Percentiles rank a stretch among this genome's conserved stretches.
These are phyloP conservation scores for Vararia minispora DNA, from an alignment of 768 basidiomycete species.

Conservation along the genomic window DNA sequence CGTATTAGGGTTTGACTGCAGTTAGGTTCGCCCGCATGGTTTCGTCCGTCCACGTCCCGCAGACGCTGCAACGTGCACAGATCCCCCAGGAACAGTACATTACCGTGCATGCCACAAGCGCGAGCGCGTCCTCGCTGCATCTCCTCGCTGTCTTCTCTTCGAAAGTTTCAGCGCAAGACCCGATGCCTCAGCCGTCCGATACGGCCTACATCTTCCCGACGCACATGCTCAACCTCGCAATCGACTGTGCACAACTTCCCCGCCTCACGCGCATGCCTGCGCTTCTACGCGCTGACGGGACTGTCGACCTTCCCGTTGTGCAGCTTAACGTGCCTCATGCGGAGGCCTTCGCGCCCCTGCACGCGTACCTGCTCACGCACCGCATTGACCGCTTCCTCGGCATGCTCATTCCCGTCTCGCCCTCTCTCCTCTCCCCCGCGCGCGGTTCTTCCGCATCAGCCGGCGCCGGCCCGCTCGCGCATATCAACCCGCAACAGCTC, in stretches of 20 bases:
- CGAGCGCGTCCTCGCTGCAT: constrained; percentile 7
- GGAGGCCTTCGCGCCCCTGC: constrained; percentile 53
- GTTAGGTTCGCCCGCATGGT: constrained; percentile 4
- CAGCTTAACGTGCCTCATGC: constrained; percentile 63
- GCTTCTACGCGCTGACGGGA: constrained; percentile 14
- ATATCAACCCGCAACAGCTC: constrained; percentile 15
- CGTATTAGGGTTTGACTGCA: too few species aligned
- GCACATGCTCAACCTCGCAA: constrained; percentile 51
- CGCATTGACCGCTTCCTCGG: constrained; percentile 46
- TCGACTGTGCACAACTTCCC: constrained; percentile 48
- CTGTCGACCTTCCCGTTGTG: constrained; percentile 44
- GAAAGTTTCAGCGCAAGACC: constrained; percentile 13
- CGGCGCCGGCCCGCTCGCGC: constrained; percentile 12
- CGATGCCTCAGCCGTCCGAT: constrained; percentile 13
- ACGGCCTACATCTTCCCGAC: constrained; percentile 43
- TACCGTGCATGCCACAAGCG: neutral
- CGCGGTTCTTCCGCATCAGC: constrained; percentile 4
- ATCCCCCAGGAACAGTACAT: too few species aligned
- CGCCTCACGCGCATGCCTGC: constrained; percentile 28
- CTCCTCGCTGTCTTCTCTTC: constrained; percentile 28
- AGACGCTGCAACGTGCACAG: neutral
- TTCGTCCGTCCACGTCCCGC: constrained; percentile 7
- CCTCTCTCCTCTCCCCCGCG: constrained; percentile 15
- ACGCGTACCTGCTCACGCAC: constrained; percentile 60
- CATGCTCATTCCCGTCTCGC: constrained; percentile 48